Evolutionary conservation across 352 stramenopile genomes (phyloP), one percentile per base, ranked within the genome.

Genomic region (Globisporangium carolinianum): DNA sequence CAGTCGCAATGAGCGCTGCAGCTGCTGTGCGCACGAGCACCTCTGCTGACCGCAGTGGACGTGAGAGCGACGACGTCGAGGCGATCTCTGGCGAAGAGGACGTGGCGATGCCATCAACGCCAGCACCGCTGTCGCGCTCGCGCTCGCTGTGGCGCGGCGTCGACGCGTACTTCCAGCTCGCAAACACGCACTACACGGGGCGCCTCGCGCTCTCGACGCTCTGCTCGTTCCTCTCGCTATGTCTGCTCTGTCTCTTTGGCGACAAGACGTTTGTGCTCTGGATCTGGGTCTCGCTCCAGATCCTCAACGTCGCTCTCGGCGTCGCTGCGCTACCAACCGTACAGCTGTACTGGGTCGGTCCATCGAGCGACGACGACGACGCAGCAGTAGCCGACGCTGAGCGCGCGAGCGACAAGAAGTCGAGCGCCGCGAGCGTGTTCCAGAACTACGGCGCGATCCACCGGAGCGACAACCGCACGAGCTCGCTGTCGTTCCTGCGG

Each of bases 111-210:
- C 24, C 24, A 32, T 32, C 24, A 32, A 32, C 24, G 2, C 24
- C 24, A n/a, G 39, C 42, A 47, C 49, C 57, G 41, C 57, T 51
- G 24, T 35, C 39, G 53, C 59, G 53, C 39, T 17, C 51, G 45
- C 45, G 36, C 49, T 39, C 36, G 17, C 32, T 57, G 38, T 79
- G 69, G 76, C 60, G 54, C 5, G 69, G 72, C 37, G 41, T 72
- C 8, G 76, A 86, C 68, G 66, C 71, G 38, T 65, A 67, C 48
- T 65, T 87, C 37, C 77, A 84, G 61, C 75, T 75, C 66, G 72
- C 73, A 50, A 89, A 89, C 66, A 81, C 79, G 57, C 87, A 87
- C 75, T 87, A 86, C 64, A 75, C 76, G 10, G 79, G 75, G 56
- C 72, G 75, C 42, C 69, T 87, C 53, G 76, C 65, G 10, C 47